Conservation (phyloP, 2,329 filamentous ascomycete genomes). For the Teratosphaeria pseudoeucalypti region DNA sequence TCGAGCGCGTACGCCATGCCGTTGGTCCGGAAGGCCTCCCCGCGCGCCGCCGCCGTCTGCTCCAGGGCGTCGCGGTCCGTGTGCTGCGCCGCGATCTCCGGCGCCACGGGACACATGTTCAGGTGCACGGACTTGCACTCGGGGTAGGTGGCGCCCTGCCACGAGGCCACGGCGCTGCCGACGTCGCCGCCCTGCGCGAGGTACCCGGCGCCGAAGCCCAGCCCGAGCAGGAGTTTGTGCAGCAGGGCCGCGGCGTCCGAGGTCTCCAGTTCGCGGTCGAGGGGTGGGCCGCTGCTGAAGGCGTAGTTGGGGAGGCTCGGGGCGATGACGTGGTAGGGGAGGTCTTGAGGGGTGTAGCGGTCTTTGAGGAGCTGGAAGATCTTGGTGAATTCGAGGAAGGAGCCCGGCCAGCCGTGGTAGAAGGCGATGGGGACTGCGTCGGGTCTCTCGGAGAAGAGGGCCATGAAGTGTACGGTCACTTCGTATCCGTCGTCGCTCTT, state of each 20-base stretch:
- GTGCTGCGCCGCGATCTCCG: conserved; percentile 1
- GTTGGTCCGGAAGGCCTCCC: conserved; percentile 28
- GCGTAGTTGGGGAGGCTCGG: conserved; percentile 45
- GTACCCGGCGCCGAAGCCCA: conserved; percentile 43
- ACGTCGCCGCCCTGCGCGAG: conserved; percentile 47
- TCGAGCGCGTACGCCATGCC: conserved; percentile 42
- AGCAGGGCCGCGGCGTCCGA: conserved; percentile 33
- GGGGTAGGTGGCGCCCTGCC: conserved; percentile 20
- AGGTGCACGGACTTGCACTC: conserved; percentile 15
- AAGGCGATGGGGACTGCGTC: conserved; percentile 29
- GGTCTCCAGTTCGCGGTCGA: conserved; percentile 32
- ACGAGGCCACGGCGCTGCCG: conserved; percentile 32
- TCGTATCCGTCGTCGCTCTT: conserved; percentile 28
- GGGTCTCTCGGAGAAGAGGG: conserved; percentile 42
- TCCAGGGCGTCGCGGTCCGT: conserved; percentile 25
- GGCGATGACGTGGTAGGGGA: conserved; percentile 47
- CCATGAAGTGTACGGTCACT: conserved; percentile 44
- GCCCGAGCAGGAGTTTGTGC: conserved; percentile 40
- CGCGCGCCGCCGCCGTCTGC: conserved; percentile 28
- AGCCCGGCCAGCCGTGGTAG: conserved; percentile 29
- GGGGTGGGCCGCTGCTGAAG: conserved; percentile 37
- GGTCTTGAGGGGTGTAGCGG: conserved; percentile 37
- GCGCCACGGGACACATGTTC: conserved; percentile 13
- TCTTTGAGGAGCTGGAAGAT: conserved; percentile 20
- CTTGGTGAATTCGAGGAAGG: conserved; percentile 24